A percentile compares a stretch with the other conserved stretches of the same genome.
Conservation (phyloP, 305 asterid species). For the Fraxinus xanthoxyloides region DNA sequence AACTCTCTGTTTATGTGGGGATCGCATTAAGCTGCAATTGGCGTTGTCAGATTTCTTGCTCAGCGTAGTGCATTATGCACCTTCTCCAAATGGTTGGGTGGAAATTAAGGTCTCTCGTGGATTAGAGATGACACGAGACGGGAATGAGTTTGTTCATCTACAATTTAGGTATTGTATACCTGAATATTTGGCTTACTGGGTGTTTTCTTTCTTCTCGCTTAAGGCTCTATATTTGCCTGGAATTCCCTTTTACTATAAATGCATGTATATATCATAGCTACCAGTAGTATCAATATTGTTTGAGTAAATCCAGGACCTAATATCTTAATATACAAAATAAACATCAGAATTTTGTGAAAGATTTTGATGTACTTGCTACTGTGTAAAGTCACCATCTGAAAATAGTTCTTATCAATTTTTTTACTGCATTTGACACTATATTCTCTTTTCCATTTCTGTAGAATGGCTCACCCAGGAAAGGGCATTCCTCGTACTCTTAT, state of each 20-base stretch:
- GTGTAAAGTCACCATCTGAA: background rate
- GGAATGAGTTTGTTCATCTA: conserved; percentile 43
- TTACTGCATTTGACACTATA: background rate
- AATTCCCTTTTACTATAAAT: background rate
- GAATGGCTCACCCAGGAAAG: conserved; percentile 63
- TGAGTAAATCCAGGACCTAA: background rate
- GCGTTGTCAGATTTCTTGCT: conserved; percentile 60
- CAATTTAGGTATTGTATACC: conserved; percentile 50
- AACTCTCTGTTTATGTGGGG: conserved; percentile 48
- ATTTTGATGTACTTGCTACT: background rate
- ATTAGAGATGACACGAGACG: conserved; percentile 42
- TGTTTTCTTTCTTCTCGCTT: background rate
- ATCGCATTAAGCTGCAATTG: conserved; percentile 58
- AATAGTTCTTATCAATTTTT: background rate
- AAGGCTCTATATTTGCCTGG: background rate
- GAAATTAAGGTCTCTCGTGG: conserved; percentile 55
- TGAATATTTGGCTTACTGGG: background rate
- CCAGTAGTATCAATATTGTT: background rate
- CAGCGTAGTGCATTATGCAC: conserved; percentile 42
- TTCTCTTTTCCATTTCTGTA: conserved; percentile 13
- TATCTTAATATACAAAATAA: background rate
- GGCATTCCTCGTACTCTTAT: conserved; percentile 52
- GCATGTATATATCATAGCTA: background rate
- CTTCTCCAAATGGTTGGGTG: conserved; percentile 60
- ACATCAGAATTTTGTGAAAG: background rate